phyloP scores from a whole-genome alignment of 169 alveolate species.

The Plasmodium gaboni region DNA sequence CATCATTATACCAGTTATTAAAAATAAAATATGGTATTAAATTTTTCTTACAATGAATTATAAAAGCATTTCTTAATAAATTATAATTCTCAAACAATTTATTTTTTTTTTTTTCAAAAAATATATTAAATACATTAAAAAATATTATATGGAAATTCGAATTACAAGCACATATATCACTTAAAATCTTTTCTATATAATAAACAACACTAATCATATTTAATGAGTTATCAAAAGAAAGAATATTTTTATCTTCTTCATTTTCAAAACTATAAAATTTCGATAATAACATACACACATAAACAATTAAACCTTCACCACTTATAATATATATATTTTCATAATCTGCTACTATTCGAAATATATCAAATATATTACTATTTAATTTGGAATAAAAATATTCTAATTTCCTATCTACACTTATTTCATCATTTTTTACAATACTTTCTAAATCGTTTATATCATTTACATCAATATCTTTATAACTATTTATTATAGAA shows the following conservation, averaged over 20 bases:
- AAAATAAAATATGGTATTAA: conserved; percentile 75
- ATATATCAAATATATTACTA: conserved; percentile 57
- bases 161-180: conserved; percentile 54
- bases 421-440: conserved; percentile 38
- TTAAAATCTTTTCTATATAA: conserved; percentile 57
- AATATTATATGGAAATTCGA: conserved; percentile 79
- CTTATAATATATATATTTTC: conserved; percentile 52
- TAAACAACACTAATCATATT: conserved; percentile 69
- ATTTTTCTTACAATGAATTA: conserved; percentile 80
- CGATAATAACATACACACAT: conserved; percentile 66
- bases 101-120: conserved; percentile 77
- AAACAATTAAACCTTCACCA: conserved; percentile 68
- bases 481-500: conserved; percentile 7
- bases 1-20: conserved; percentile 82
- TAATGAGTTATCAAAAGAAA: conserved; percentile 39
- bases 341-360: conserved; percentile 72
- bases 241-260: conserved; percentile 68
- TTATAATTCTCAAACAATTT: conserved; percentile 42
- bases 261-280: conserved; percentile 58
- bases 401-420: conserved; percentile 63
- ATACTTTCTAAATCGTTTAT: conserved; percentile 35
- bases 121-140: conserved; percentile 79
- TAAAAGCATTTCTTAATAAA: conserved; percentile 79
- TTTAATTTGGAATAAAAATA: conserved; percentile 56
- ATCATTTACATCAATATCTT: conserved; percentile 27